Percentiles rank a stretch among this genome's conserved stretches.
These are phyloP conservation scores for Yamadazyma akitaensis DNA, from an alignment of 805 yeast genomes.

Conservation along the genomic window DNA sequence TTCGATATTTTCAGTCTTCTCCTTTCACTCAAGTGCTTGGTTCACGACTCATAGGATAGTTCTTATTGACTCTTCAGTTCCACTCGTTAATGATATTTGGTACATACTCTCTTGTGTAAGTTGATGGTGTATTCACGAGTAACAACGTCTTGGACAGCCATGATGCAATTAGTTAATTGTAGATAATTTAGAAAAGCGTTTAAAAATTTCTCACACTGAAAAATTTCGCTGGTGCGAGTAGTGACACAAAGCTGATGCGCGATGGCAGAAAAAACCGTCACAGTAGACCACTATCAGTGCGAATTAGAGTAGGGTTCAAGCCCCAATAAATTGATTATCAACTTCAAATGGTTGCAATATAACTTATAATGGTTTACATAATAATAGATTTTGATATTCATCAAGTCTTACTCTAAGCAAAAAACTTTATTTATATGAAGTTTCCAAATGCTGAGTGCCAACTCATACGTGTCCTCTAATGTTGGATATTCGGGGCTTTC, in stretches of 20 bases:
- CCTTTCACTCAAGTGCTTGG: neutral
- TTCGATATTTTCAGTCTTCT: neutral
- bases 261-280: neutral
- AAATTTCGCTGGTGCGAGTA: constrained; percentile 7
- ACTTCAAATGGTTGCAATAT: neutral
- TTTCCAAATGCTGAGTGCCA: constrained; percentile 21
- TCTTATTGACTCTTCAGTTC: neutral
- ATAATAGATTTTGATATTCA: neutral
- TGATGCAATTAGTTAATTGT: constrained; percentile 17
- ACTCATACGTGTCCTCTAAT: neutral
- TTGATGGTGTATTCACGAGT: constrained; percentile 99
- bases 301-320: neutral
- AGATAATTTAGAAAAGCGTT: constrained; percentile 5
- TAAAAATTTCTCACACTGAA: constrained; percentile 15
- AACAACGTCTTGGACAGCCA: constrained; percentile 97
- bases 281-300: neutral
- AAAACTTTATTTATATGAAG: constrained; percentile 29
- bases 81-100: neutral
- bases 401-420: constrained; percentile 26
- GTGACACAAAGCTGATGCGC: constrained; percentile 7
- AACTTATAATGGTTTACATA: neutral
- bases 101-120: constrained; percentile 97
- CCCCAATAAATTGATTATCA: neutral
- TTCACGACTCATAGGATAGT: neutral
- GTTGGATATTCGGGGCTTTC: neutral